phyloP scores from a whole-genome alignment of 805 yeast species.

The Teunomyces funiuensis region DNA sequence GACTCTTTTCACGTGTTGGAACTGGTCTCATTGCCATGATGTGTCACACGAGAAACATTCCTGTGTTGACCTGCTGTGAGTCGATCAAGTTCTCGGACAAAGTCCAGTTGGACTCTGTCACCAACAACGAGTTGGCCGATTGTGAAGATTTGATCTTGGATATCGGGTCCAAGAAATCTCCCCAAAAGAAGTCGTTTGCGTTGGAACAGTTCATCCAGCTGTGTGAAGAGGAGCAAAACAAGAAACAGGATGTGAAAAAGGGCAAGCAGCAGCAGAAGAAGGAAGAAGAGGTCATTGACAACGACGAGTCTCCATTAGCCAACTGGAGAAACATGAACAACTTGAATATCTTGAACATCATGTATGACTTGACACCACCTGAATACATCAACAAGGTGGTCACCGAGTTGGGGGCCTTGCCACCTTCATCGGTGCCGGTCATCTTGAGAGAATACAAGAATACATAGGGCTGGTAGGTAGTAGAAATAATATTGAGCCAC shows the following conservation, averaged over 20 bases:
- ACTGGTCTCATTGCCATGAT: constrained; percentile 92
- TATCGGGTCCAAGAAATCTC: constrained; percentile 51
- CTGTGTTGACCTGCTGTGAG: constrained; percentile 95
- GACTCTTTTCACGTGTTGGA: constrained; percentile 90
- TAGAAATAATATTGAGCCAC: background rate
- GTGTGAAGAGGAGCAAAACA: constrained; percentile 34
- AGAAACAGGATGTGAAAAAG: constrained; percentile 17
- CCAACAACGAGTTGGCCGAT: constrained; percentile 87
- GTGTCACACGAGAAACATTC: constrained; percentile 83
- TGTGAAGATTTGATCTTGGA: constrained; percentile 62
- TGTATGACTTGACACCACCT: constrained; percentile 95
- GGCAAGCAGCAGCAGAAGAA: constrained; percentile 8
- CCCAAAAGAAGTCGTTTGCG: constrained; percentile 58
- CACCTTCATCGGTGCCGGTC: constrained; percentile 98
- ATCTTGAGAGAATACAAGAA: constrained; percentile 87
- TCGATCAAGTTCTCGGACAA: constrained; percentile 91
- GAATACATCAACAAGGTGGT: constrained; percentile 90
- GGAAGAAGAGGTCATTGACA: constrained; percentile 9
- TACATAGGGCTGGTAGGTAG: constrained; percentile 16
- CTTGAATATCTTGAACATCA: constrained; percentile 74
- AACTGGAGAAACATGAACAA: constrained; percentile 65
- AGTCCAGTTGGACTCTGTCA: constrained; percentile 94
- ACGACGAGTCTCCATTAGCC: constrained; percentile 44
- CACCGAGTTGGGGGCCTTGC: constrained; percentile 93
- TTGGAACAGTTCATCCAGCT: constrained; percentile 59